Evolutionary conservation across 2,329 filamentous ascomycete genomes (phyloP).

Genomic region (Ophiocordyceps camponoti-rufipedis): DNA sequence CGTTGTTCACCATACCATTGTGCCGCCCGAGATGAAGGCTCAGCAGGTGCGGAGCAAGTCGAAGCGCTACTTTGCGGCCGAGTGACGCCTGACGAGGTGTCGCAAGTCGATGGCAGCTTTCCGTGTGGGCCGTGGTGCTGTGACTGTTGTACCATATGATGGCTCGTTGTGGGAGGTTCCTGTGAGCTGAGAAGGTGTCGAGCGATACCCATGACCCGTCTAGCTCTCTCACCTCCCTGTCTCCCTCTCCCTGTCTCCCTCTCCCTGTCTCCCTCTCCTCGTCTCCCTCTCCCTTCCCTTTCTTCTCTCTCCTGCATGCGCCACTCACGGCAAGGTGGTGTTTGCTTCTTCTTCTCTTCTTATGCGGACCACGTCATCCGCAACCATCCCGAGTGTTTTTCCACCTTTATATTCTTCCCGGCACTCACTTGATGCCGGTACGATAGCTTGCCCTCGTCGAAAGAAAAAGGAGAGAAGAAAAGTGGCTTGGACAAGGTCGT

Average conservation of each 20-base stretch:
- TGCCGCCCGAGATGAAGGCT: slow-evolving; percentile 52
- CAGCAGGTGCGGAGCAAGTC: slow-evolving; percentile 46
- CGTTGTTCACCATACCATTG: slow-evolving; percentile 74
- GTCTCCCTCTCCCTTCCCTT: no score
- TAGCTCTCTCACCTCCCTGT: no score
- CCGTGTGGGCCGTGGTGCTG: background rate
- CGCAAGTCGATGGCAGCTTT: background rate
- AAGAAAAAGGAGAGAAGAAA: background rate
- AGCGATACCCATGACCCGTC: background rate
- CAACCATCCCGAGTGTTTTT: background rate
- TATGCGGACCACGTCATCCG: background rate
- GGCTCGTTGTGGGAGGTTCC: background rate
- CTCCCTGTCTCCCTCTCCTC: no score
- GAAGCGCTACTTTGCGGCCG: slow-evolving; percentile 56
- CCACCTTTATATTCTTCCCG: background rate
- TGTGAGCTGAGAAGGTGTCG: background rate
- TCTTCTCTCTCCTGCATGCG: background rate
- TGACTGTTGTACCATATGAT: slow-evolving; percentile 1
- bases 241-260: no score
- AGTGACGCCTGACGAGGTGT: slow-evolving; percentile 18
- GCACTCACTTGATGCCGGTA: background rate
- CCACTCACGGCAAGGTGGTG: background rate
- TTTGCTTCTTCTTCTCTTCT: background rate
- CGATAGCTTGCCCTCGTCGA: background rate
- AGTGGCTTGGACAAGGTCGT: background rate